A percentile compares a stretch with the other conserved stretches of the same genome.
These are phyloP conservation scores for Aspergillus ruber DNA, from an alignment of 2,329 filamentous ascomycete species.

Conservation along the genomic window DNA sequence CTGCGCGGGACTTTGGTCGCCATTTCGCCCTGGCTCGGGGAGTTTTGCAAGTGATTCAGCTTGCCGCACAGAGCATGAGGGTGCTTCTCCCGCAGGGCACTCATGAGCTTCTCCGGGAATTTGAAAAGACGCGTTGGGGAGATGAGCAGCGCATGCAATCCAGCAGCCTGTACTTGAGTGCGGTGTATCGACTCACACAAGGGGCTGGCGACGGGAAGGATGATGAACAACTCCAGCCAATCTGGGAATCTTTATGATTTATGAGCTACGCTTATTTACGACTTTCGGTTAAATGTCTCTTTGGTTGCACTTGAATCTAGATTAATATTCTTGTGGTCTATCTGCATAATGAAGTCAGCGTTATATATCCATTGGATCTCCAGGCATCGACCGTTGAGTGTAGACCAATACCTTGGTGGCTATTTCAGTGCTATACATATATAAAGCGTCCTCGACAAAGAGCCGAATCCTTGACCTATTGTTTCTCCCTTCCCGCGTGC, in stretches of 20 bases:
- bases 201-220: not conserved
- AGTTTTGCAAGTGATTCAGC: conserved; percentile 21
- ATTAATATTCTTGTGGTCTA: not conserved
- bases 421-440: not conserved
- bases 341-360: too few species aligned
- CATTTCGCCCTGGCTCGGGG: conserved; percentile 21
- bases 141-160: conserved; percentile 10
- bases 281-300: too few species aligned
- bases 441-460: not conserved
- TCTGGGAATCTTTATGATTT: not conserved
- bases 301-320: not conserved
- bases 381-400: too few species aligned
- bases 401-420: not conserved
- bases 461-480: not conserved
- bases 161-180: conserved; percentile 21
- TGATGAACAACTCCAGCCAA: not conserved
- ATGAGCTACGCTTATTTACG: too few species aligned
- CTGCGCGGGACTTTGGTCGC: conserved; percentile 17
- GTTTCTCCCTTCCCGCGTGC: not conserved
- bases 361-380: too few species aligned
- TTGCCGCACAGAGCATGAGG: conserved; percentile 17
- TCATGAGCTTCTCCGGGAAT: conserved; percentile 16
- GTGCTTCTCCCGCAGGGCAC: conserved; percentile 18
- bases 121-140: conserved; percentile 14
- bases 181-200: not conserved